Evolutionary conservation across 1,284 basidiomycete species (phyloP), one percentile per base, ranked within the genome.

Genomic region (Ustilago cynodontis): DNA sequence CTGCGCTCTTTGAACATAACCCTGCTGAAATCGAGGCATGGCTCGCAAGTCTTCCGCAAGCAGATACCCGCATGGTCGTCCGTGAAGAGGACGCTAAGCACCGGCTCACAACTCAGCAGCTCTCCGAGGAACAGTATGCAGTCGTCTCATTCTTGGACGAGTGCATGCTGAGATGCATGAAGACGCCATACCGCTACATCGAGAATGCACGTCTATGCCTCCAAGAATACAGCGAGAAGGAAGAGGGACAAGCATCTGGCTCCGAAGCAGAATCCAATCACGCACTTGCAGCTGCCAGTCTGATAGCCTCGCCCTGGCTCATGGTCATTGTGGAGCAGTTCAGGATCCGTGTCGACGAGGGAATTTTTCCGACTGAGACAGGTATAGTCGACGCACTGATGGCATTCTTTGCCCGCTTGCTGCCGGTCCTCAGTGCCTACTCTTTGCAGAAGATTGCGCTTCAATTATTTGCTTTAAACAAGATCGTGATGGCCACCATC

Each of bases 151-250:
- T 97, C 87, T 77, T 97, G 14, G 95, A 98, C 79, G 93, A 95
- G 52, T 96, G 93, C 81, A 88, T 93, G 8, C 91, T 92, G 63
- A 89, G 93, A n/a, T 94, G 92, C 77, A 82, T 92, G 72, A 94
- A 93, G 87, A 93, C 92, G 0, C 93, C 94, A 0, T 93, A 95
- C 85, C 90, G 91, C 39, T 98, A 97, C 84, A 89, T 96, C 61
- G 95, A 98, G 81, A 91, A 91, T 13, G 71, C 85, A 90, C 61
- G 88, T 88, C 29, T 45, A 29, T 65, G 59, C 66, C 58, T 26
- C 58, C 79, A 33, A 59, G 69, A 79, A 8, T 49, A 71, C 6
- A 37, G 51, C 24, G n/a, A 50, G 6, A 18, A 41, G n/a, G 18
- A n/a, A n/a, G n/a, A n/a, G n/a, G n/a, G n/a, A n/a, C n/a, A n/a